A percentile compares a stretch with the other conserved stretches of the same genome.
phyloP scores from a whole-genome alignment of 2,329 filamentous ascomycete species.

The Neocatenulostroma microsporum region DNA sequence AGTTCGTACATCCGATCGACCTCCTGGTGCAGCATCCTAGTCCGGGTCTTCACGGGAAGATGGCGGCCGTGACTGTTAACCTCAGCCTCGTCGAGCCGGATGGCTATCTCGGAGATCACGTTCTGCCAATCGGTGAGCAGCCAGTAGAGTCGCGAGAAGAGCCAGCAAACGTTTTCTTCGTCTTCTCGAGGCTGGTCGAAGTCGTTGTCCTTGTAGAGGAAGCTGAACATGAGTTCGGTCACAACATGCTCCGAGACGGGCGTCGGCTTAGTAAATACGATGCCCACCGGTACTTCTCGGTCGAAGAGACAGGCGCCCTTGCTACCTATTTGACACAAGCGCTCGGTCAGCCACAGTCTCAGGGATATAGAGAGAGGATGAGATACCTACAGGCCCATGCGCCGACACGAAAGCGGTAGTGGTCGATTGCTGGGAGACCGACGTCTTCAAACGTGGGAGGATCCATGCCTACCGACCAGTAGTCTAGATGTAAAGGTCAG shows the following conservation, averaged over 20 bases:
- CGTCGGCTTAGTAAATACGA: conserved; percentile 29
- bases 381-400: conserved; percentile 31
- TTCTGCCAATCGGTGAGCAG: conserved; percentile 33
- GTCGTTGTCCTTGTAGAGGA: conserved; percentile 26
- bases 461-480: conserved; percentile 29
- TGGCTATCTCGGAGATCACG: conserved; percentile 28
- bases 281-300: conserved; percentile 23
- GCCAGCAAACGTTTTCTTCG: conserved; percentile 32
- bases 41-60: conserved; percentile 28
- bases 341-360: too few relatives aligned
- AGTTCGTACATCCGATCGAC: conserved; percentile 31
- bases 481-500: too few relatives aligned
- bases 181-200: conserved; percentile 26
- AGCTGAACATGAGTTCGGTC: conserved; percentile 26
- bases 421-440: conserved; percentile 22
- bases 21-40: conserved; percentile 26
- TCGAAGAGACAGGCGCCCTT: conserved; percentile 27
- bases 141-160: conserved; percentile 28
- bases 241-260: conserved; percentile 28
- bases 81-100: conserved; percentile 29
- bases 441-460: conserved; percentile 20
- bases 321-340: too few relatives aligned
- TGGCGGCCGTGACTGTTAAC: conserved; percentile 28
- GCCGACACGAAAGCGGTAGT: conserved; percentile 29
- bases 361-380: too few relatives aligned